phyloP scores from a whole-genome alignment of 768 basidiomycete species.

The Pleurotus citrinopileatus region DNA sequence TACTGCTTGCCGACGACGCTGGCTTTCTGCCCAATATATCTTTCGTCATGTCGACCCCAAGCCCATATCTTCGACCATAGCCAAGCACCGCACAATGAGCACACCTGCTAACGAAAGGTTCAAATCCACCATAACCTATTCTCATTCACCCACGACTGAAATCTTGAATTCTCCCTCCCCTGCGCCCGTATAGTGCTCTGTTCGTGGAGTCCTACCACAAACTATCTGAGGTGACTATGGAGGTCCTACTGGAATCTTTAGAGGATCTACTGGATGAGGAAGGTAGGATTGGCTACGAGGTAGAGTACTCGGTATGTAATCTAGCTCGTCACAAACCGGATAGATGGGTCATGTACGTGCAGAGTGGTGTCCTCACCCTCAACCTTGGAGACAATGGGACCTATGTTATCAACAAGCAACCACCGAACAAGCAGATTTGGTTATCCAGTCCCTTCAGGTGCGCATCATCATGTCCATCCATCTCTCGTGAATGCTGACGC shows the following conservation, averaged over 20 bases:
- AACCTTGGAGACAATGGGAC: constrained; percentile 74
- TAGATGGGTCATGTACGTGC: constrained; percentile 2
- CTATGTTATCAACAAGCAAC: constrained; percentile 97
- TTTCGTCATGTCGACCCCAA: constrained; percentile 12
- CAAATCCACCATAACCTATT: background rate
- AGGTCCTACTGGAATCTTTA: constrained; percentile 65
- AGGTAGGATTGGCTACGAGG: constrained; percentile 61
- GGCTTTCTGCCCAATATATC: constrained; percentile 16
- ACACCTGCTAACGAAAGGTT: constrained; percentile 62
- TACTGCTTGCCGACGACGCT: constrained; percentile 12
- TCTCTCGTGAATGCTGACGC: background rate
- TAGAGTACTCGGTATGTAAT: constrained; percentile 79
- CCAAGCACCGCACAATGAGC: constrained; percentile 29
- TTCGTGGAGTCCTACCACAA: constrained; percentile 64
- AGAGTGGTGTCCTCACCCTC: constrained; percentile 93
- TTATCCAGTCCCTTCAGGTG: constrained; percentile 87
- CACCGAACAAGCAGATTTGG: constrained; percentile 97
- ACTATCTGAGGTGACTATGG: constrained; percentile 78
- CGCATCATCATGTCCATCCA: constrained; percentile 15
- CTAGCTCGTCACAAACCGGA: constrained; percentile 1
- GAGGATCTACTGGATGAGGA: constrained; percentile 68
- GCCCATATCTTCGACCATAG: constrained; percentile 4
- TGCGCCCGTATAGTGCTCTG: constrained; percentile 42
- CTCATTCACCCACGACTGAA: constrained; percentile 1
- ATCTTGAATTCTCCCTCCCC: constrained; percentile 30